Percentiles rank a stretch among this genome's conserved stretches.
phyloP scores from a whole-genome alignment of 2,329 filamentous ascomycete species.

The Talaromyces sp. region DNA sequence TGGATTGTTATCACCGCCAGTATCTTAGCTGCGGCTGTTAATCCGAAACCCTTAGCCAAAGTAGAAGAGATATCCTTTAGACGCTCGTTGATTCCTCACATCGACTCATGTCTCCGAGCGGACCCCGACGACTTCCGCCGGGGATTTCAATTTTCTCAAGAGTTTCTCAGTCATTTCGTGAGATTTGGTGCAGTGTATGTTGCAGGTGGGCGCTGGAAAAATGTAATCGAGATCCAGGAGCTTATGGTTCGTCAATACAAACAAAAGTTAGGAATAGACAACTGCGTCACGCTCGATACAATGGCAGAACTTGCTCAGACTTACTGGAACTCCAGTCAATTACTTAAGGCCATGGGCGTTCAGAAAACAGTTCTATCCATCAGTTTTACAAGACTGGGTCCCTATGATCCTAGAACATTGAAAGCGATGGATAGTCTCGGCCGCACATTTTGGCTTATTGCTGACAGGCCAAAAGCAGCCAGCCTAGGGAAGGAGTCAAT shows the following conservation, averaged over 20 bases:
- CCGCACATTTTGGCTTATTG: conserved; percentile 2
- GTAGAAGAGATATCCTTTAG: no score
- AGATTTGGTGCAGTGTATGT: neutral
- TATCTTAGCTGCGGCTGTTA: no score
- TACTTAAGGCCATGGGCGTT: neutral
- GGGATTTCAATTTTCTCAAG: no score
- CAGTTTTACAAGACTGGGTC: no score
- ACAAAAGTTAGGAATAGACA: neutral
- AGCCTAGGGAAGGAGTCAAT: neutral
- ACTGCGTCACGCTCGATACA: neutral
- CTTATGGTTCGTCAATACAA: neutral
- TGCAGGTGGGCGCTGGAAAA: neutral
- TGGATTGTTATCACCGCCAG: neutral
- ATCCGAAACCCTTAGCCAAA: no score
- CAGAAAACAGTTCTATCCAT: no score
- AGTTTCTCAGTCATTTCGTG: neutral
- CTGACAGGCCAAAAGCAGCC: neutral
- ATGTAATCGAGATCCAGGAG: neutral
- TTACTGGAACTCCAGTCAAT: neutral
- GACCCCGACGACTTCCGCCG: no score
- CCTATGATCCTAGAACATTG: neutral
- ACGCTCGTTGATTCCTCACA: no score
- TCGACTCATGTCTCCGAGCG: no score
- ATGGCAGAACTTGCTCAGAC: conserved; percentile 4
- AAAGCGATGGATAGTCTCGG: neutral